A percentile compares a stretch with the other conserved stretches of the same genome.
Conservation (phyloP, 1,139 yeast genomes). For the Saccharomyces hybrid region DNA sequence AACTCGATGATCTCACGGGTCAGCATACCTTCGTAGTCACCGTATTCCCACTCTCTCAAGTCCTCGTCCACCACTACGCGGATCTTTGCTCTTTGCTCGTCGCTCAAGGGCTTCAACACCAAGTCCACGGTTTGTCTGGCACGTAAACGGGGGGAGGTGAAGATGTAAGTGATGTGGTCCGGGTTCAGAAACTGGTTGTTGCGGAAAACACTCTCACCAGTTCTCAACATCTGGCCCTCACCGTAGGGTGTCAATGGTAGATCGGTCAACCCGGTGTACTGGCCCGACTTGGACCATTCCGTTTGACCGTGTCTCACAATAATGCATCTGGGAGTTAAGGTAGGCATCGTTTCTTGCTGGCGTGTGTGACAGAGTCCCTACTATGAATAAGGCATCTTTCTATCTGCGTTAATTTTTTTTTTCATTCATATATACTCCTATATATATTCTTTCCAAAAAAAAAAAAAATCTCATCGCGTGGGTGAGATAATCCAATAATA, state of each 20-base stretch:
- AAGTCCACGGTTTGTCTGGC: slow-evolving; percentile 68
- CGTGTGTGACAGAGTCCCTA: background rate
- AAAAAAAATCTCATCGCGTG: background rate
- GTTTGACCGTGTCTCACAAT: slow-evolving; percentile 79
- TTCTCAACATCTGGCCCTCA: slow-evolving; percentile 60
- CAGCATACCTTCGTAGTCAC: slow-evolving; percentile 81
- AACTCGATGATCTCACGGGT: slow-evolving; percentile 57
- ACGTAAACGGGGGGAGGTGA: slow-evolving; percentile 72
- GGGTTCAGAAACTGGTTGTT: slow-evolving; percentile 53
- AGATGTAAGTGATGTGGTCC: slow-evolving; percentile 49
- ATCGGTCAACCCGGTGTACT: slow-evolving; percentile 81
- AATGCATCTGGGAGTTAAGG: slow-evolving; percentile 60
- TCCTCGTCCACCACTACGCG: slow-evolving; percentile 53
- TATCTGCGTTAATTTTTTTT: background rate
- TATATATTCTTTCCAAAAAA: background rate
- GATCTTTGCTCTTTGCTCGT: slow-evolving; percentile 39
- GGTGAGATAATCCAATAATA: background rate
- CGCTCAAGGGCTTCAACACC: slow-evolving; percentile 43
- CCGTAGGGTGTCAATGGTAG: slow-evolving; percentile 72
- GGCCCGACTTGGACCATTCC: slow-evolving; percentile 92
- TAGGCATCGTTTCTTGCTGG: slow-evolving; percentile 28
- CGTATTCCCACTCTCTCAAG: slow-evolving; percentile 90
- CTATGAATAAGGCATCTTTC: background rate
- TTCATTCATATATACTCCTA: background rate
- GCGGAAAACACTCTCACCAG: slow-evolving; percentile 68